Percentiles rank a stretch among this genome's conserved stretches.
Conservation (phyloP, 179 eudicot genomes). For the Patellifolia procumbens region DNA sequence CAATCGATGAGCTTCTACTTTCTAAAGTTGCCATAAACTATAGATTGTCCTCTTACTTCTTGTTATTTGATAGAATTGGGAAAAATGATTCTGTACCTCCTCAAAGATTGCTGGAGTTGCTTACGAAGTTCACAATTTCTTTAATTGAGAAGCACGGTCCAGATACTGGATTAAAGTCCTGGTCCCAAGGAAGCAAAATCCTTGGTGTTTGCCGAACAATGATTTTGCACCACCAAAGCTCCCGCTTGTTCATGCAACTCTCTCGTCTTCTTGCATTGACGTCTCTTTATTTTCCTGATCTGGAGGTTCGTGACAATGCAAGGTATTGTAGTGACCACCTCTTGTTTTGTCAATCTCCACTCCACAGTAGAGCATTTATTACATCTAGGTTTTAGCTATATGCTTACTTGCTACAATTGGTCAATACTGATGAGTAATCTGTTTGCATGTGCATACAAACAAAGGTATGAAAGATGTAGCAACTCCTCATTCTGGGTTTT, state of each 20-base stretch:
- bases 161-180: conserved; percentile 70
- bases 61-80: conserved; percentile 73
- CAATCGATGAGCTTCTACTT: conserved; percentile 65
- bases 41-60: conserved; percentile 64
- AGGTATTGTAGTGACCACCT: conserved; percentile 47
- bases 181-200: conserved; percentile 84
- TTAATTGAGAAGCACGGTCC: conserved; percentile 84
- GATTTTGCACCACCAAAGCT: conserved; percentile 86
- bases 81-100: conserved; percentile 74
- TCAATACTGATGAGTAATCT: not conserved
- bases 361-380: not conserved
- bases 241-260: conserved; percentile 76
- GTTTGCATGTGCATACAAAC: not conserved
- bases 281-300: conserved; percentile 87
- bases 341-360: not conserved
- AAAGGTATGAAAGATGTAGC: not conserved
- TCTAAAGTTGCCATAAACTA: conserved; percentile 66
- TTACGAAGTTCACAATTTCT: conserved; percentile 51
- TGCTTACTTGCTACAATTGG: not conserved
- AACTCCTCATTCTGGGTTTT: not conserved
- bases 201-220: conserved; percentile 77
- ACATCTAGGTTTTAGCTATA: not conserved
- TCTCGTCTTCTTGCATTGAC: conserved; percentile 83
- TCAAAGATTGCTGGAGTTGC: conserved; percentile 63
- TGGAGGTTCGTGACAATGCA: conserved; percentile 95